Evolutionary conservation across 176 grass and related monocot genomes (phyloP).

Genomic region (Triticum dicoccoides): DNA sequence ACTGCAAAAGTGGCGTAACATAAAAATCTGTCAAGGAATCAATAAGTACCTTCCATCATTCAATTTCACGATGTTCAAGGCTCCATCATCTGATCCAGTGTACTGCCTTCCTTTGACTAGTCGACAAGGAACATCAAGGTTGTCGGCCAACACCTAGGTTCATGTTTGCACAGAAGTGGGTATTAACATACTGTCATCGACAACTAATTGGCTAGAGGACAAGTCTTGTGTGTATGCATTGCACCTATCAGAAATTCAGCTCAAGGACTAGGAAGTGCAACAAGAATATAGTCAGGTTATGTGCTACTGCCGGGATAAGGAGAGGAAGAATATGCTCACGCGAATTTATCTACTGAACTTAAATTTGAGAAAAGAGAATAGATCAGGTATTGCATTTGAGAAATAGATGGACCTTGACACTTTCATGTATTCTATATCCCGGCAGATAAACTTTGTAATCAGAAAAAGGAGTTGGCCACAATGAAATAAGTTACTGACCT

Average conservation of each 20-base stretch:
- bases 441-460: background rate
- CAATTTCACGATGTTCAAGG: slow-evolving; percentile 91
- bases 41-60: slow-evolving; percentile 88
- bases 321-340: background rate
- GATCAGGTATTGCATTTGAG: slow-evolving; percentile 17
- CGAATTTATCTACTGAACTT: background rate
- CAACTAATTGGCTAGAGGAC: slow-evolving; percentile 4
- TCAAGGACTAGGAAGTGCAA: background rate
- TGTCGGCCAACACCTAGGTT: slow-evolving; percentile 86
- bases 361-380: slow-evolving; percentile 29
- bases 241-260: background rate
- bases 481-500: slow-evolving; percentile 54
- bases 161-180: slow-evolving; percentile 18
- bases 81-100: slow-evolving; percentile 94
- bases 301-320: slow-evolving; percentile 1
- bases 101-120: slow-evolving; percentile 89
- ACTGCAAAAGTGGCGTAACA: background rate
- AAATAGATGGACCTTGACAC: background rate
- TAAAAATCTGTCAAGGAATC: background rate
- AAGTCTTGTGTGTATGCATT: background rate
- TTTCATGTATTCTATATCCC: background rate
- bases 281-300: slow-evolving; percentile 7
- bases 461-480: background rate
- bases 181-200: slow-evolving; percentile 11
- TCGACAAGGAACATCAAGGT: slow-evolving; percentile 71